Evolutionary conservation across 345 rosid species (phyloP), one percentile per base, ranked within the genome.

Genomic region (Moricandia arvensis): DNA sequence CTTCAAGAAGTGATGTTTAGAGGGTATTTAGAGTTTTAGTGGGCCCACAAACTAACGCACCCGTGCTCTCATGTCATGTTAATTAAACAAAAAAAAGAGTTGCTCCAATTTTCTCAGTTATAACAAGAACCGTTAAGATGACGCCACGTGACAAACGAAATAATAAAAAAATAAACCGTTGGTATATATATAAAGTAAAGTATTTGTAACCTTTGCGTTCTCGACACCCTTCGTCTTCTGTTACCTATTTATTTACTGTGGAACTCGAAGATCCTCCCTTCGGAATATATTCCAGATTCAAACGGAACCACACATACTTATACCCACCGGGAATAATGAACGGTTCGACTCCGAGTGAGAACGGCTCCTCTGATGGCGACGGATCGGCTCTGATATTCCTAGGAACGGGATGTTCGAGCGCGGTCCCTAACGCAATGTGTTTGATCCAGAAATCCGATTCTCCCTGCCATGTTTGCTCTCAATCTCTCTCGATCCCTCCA

Each of bases 381-480:
- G 64, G 82, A 76, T 92, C 97, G 69, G 88, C 98, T 43, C 82
- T 92, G 51, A 88, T 95, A 68, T 92, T 95, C 79, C 93, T 95
- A 4, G 99, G 99, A 17, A 92, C 98, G 26, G 99, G 99, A 4
- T 95, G 99, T 72, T 95, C 99, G 49, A 85, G 97, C 83, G 93
- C 98, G 62, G 85, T 95, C 41, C 99, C 99, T 65, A 89, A 95
- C 60, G 89, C 87, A 79, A 85, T 84, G 89, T 95, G 99, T 87
- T 84, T 95, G 85, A 87, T 95, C 84, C 84, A 86, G 86, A 92
- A 86, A 26, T 80, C 97, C 0, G 90, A 84, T 85, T 89, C 86
- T 37, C 98, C 97, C 7, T 95, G 98, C 85, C 33, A 41, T 3
- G 98, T 92, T 76, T 95, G 97, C 73, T 81, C 82, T 2, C 92